A percentile compares a stretch with the other conserved stretches of the same genome.
Conservation (phyloP, 2,329 filamentous ascomycete species). For the Ascochyta lentis region DNA sequence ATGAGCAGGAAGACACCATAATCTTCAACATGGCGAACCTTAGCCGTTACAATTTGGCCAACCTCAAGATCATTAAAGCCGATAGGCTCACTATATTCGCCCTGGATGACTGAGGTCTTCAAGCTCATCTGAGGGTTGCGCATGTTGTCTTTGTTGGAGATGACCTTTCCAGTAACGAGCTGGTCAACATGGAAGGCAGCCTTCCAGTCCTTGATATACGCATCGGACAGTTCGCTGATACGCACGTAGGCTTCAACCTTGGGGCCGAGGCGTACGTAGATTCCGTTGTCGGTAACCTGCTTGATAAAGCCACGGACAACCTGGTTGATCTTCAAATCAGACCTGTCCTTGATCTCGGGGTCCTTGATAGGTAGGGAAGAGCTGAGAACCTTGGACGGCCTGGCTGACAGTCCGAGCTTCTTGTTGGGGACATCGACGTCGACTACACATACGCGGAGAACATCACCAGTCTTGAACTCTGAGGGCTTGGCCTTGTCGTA, state of each 20-base stretch:
- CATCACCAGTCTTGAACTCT: slow-evolving; percentile 80
- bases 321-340: slow-evolving; percentile 78
- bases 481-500: slow-evolving; percentile 80
- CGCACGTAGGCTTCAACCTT: slow-evolving; percentile 82
- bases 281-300: slow-evolving; percentile 84
- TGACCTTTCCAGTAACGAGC: slow-evolving; percentile 85
- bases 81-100: slow-evolving; percentile 76
- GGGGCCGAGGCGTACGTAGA: slow-evolving; percentile 85
- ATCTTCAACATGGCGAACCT: slow-evolving; percentile 90
- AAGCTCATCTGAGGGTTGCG: slow-evolving; percentile 84
- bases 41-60: slow-evolving; percentile 86
- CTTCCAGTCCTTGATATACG: slow-evolving; percentile 95
- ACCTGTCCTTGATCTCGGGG: slow-evolving; percentile 73
- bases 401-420: slow-evolving; percentile 78
- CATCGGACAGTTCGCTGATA: slow-evolving; percentile 87
- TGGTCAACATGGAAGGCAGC: slow-evolving; percentile 85
- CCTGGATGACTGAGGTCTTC: slow-evolving; percentile 82
- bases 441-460: slow-evolving; percentile 85
- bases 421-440: slow-evolving; percentile 85
- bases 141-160: slow-evolving; percentile 70
- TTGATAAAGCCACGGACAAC: slow-evolving; percentile 91
- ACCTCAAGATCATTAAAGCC: slow-evolving; percentile 77
- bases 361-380: slow-evolving; percentile 83
- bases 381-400: slow-evolving; percentile 87
- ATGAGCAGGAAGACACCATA: slow-evolving; percentile 95